phyloP scores from a whole-genome alignment of 768 basidiomycete species.

The Tylopilus cervinicoccineus region DNA sequence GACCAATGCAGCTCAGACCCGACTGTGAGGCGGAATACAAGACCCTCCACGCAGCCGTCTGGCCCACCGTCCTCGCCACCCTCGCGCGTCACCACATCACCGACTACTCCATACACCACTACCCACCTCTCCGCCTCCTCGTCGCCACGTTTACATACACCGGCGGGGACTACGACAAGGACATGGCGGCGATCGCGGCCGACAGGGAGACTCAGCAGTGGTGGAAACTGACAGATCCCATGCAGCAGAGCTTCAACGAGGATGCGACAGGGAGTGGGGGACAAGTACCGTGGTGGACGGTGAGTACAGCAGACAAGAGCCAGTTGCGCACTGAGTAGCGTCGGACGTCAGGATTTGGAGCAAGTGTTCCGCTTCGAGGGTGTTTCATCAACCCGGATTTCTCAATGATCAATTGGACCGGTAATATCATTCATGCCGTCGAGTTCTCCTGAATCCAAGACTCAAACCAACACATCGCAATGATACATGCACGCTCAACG shows the following conservation, averaged over 20 bases:
- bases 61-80: constrained; percentile 66
- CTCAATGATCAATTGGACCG: too few species aligned
- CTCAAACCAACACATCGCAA: neutral
- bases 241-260: constrained; percentile 75
- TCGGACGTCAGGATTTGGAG: constrained; percentile 41
- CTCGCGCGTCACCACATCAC: constrained; percentile 58
- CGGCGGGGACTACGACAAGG: constrained; percentile 57
- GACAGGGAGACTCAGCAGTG: constrained; percentile 70
- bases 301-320: constrained; percentile 22
- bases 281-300: constrained; percentile 69
- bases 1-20: constrained; percentile 48
- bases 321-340: neutral
- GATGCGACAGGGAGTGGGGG: constrained; percentile 67
- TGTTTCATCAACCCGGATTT: constrained; percentile 10
- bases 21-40: constrained; percentile 49
- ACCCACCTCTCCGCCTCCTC: constrained; percentile 59
- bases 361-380: constrained; percentile 74
- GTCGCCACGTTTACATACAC: constrained; percentile 78
- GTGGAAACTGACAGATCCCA: constrained; percentile 73
- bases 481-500: neutral
- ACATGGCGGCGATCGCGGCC: constrained; percentile 61
- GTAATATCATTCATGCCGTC: too few species aligned
- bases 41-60: constrained; percentile 56
- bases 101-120: constrained; percentile 77
- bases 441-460: neutral